Evolutionary conservation across 2,329 filamentous ascomycete species (phyloP).

Genomic region (Fusarium falciforme): DNA sequence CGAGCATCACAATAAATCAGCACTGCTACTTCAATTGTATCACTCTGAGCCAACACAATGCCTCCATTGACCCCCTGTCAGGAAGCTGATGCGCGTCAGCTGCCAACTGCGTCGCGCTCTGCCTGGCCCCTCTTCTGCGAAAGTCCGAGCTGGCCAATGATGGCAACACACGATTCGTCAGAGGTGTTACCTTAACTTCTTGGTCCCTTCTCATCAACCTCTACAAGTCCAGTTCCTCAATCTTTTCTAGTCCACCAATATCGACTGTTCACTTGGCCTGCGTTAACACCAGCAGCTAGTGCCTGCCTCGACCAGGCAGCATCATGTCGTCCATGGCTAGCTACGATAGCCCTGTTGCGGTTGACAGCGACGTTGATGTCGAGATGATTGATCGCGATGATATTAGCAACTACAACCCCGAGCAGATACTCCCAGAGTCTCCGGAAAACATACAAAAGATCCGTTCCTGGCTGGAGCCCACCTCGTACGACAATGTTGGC

Average conservation of each 20-base stretch:
- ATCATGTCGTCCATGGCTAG: not conserved
- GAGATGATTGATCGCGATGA: constrained; percentile 44
- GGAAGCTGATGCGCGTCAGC: not conserved
- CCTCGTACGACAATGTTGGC: constrained; percentile 17
- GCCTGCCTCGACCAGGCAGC: not conserved
- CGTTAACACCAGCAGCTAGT: not conserved
- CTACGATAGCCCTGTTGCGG: not conserved
- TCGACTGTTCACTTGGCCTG: not conserved
- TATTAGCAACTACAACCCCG: constrained; percentile 46
- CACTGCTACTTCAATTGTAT: not conserved
- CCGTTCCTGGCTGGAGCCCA: constrained; percentile 22
- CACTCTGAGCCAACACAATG: not conserved
- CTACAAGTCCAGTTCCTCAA: not conserved
- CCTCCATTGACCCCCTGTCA: not conserved
- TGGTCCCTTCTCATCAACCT: not conserved
- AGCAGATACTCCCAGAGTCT: constrained; percentile 45
- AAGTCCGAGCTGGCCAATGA: not conserved
- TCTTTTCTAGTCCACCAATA: not conserved
- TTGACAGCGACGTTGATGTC: constrained; percentile 31
- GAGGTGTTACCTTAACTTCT: not conserved
- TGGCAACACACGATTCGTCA: not conserved
- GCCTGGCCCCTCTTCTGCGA: not conserved
- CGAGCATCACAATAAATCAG: not conserved
- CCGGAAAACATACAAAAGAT: constrained; percentile 35
- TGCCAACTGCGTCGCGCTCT: not conserved